Evolutionary conservation across 805 yeast species (phyloP).

Genomic region (Yarrowia sp.): DNA sequence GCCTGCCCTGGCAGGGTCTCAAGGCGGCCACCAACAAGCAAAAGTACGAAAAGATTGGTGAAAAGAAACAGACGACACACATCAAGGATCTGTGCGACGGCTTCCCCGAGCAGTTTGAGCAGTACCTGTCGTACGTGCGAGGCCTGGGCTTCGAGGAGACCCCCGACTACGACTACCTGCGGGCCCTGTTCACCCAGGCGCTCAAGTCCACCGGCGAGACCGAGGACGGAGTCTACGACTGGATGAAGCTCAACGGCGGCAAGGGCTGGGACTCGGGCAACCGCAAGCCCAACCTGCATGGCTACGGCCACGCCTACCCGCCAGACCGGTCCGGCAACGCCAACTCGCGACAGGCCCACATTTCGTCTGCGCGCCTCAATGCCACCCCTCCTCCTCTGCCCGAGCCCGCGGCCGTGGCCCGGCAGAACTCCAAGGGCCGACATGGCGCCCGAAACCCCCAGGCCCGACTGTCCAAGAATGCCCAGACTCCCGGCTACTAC

Average conservation of each 20-base stretch:
- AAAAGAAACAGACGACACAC: slow-evolving; percentile 89
- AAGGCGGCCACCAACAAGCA: slow-evolving; percentile 98
- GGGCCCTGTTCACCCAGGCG: slow-evolving; percentile 78
- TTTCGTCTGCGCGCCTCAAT: slow-evolving; percentile 51
- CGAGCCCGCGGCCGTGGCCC: slow-evolving; percentile 50
- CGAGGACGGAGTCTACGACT: slow-evolving; percentile 92
- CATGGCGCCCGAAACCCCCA: slow-evolving; percentile 41
- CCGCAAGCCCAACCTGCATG: slow-evolving; percentile 92
- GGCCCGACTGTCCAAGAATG: slow-evolving; percentile 36
- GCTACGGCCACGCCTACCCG: slow-evolving; percentile 95
- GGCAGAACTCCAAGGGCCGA: slow-evolving; percentile 49
- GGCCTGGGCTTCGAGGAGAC: slow-evolving; percentile 89
- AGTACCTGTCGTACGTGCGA: slow-evolving; percentile 87
- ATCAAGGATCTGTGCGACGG: slow-evolving; percentile 87
- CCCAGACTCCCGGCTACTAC: slow-evolving; percentile 37
- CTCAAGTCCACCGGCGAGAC: slow-evolving; percentile 71
- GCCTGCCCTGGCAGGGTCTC: slow-evolving; percentile 98
- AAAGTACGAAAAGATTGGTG: slow-evolving; percentile 96
- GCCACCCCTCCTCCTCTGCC: slow-evolving; percentile 52
- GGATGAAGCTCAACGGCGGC: slow-evolving; percentile 96
- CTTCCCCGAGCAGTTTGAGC: slow-evolving; percentile 90
- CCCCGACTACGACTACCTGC: slow-evolving; percentile 90
- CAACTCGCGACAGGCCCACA: slow-evolving; percentile 45
- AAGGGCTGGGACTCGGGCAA: slow-evolving; percentile 94
- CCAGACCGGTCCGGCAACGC: slow-evolving; percentile 49